phyloP scores from a whole-genome alignment of 2,329 filamentous ascomycete genomes.

The Pyrenophora teres region DNA sequence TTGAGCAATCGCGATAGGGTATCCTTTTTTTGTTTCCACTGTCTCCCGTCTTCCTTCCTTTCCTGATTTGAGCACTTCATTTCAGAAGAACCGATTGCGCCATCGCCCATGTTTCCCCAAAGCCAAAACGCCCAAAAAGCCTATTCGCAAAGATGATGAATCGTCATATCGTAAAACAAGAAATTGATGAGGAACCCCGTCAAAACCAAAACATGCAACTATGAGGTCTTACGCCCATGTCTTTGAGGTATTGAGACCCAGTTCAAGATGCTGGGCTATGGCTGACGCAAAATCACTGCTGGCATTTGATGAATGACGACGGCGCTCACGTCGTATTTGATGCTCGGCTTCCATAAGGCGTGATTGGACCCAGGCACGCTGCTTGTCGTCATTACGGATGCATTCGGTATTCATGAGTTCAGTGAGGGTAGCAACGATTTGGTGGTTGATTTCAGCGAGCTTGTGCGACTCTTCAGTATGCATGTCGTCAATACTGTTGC shows the following conservation, averaged over 20 bases:
- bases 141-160: not conserved
- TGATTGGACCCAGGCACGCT: conserved; percentile 57
- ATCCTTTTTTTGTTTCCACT: not conserved
- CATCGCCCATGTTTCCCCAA: conserved; percentile 9
- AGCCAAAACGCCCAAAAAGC: conserved; percentile 5
- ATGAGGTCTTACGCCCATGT: conserved; percentile 31
- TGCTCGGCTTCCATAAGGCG: conserved; percentile 60
- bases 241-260: conserved; percentile 34
- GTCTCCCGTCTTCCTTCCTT: conserved; percentile 2
- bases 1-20: not conserved
- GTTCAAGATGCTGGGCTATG: conserved; percentile 44
- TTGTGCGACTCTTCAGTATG: conserved; percentile 51
- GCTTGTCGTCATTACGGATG: conserved; percentile 53
- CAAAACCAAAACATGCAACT: not conserved
- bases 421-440: conserved; percentile 60
- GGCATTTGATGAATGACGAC: conserved; percentile 44
- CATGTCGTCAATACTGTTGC: conserved; percentile 38
- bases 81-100: conserved; percentile 30
- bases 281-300: conserved; percentile 43
- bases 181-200: not conserved
- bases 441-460: conserved; percentile 56
- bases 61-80: conserved; percentile 42
- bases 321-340: conserved; percentile 53
- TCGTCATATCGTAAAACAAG: not conserved
- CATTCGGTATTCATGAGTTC: conserved; percentile 59